phyloP scores from a whole-genome alignment of 192 early-diverging fungal species.

The Mortierella alpina region DNA sequence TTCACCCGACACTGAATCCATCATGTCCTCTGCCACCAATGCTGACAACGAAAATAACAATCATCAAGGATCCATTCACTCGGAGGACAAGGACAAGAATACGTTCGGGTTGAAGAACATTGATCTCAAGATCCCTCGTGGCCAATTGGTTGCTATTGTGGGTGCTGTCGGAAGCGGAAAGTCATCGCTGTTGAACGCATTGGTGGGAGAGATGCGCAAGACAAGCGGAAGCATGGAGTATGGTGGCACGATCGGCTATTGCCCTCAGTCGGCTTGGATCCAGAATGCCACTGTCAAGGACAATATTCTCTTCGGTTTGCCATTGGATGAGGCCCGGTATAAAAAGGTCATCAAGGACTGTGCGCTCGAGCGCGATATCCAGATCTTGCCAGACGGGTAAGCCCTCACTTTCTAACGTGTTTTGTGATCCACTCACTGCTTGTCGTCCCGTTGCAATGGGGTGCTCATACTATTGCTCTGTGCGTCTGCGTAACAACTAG shows the following conservation, averaged over 20 bases:
- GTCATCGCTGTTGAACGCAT: conserved; percentile 58
- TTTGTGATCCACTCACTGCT: too few relatives aligned
- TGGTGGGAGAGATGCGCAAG: conserved; percentile 92
- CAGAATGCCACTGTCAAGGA: conserved; percentile 93
- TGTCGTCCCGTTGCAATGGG: too few relatives aligned
- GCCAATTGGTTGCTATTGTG: conserved; percentile 81
- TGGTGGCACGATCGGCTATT: conserved; percentile 76
- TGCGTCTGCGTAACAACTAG: conserved; percentile 19
- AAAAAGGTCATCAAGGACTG: conserved; percentile 78
- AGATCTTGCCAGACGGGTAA: conserved; percentile 76
- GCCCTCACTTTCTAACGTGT: too few relatives aligned
- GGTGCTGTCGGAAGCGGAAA: conserved; percentile 78
- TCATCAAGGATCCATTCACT: conserved; percentile 51
- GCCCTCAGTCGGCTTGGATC: conserved; percentile 87
- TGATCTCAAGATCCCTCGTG: conserved; percentile 54
- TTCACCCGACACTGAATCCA: conserved; percentile 47
- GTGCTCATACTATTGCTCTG: too few relatives aligned
- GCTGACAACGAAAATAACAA: background rate
- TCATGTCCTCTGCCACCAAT: conserved; percentile 5
- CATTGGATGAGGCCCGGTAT: conserved; percentile 65
- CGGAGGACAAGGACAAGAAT: conserved; percentile 49
- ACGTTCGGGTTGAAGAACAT: conserved; percentile 59
- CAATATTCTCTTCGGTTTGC: conserved; percentile 91
- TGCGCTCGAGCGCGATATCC: conserved; percentile 87
- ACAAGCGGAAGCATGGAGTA: conserved; percentile 70